These are phyloP conservation scores for Ogataea trehalophila DNA, from an alignment of 805 yeast genomes.

Conservation along the genomic window DNA sequence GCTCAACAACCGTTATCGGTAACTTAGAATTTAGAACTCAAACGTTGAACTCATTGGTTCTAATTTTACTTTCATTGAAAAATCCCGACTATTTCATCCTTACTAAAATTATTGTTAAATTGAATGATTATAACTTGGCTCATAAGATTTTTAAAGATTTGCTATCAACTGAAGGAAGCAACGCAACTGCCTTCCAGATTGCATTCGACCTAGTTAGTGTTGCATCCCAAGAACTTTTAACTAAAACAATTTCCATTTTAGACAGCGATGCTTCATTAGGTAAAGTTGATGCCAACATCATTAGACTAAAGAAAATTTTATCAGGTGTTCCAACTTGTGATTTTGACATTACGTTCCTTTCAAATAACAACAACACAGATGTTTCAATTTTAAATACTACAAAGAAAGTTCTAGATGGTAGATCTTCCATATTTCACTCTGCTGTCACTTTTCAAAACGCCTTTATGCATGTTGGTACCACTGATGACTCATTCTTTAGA, in stretches of 20 bases:
- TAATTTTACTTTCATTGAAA: slow-evolving; percentile 50
- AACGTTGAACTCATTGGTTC: slow-evolving; percentile 59
- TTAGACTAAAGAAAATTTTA: slow-evolving; percentile 61
- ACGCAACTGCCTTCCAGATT: slow-evolving; percentile 77
- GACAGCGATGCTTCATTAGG: slow-evolving; percentile 26
- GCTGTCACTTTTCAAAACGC: slow-evolving; percentile 95
- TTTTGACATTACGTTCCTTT: slow-evolving; percentile 80
- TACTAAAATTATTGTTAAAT: slow-evolving; percentile 81
- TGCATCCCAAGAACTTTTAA: slow-evolving; percentile 85
- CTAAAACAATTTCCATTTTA: slow-evolving; percentile 43
- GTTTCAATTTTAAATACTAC: slow-evolving; percentile 74
- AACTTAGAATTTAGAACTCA: slow-evolving; percentile 62
- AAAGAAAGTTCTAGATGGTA: slow-evolving; percentile 77
- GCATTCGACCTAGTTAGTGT: slow-evolving; percentile 92
- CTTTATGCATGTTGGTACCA: slow-evolving; percentile 92
- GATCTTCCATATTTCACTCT: slow-evolving; percentile 90
- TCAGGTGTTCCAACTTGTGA: slow-evolving; percentile 95
- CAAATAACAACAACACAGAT: slow-evolving; percentile 85
- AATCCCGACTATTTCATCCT: slow-evolving; percentile 78
- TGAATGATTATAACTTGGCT: slow-evolving; percentile 74
- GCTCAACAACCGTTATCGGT: slow-evolving; percentile 62
- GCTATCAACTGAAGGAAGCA: slow-evolving; percentile 28
- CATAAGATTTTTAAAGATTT: slow-evolving; percentile 60
- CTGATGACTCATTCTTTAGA: slow-evolving; percentile 89
- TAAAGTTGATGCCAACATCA: slow-evolving; percentile 24